A percentile compares a stretch with the other conserved stretches of the same genome.
Conservation (phyloP, 768 basidiomycete species). For the Daedaleopsis nitida region DNA sequence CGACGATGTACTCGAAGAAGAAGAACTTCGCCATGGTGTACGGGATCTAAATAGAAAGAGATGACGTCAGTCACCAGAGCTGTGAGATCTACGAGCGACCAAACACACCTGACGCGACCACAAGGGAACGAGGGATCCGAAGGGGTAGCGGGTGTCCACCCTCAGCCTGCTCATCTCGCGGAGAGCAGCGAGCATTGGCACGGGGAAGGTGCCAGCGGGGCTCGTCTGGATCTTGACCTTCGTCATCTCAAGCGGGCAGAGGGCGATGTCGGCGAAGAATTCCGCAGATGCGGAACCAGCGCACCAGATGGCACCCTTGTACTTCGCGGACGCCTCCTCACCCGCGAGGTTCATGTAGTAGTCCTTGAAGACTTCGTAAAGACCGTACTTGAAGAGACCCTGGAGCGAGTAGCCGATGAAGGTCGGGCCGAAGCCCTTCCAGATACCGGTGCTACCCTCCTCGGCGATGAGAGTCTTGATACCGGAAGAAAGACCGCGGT, state of each 20-base stretch:
- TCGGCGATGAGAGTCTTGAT: constrained; percentile 71
- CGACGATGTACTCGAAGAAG: constrained; percentile 90
- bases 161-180: constrained; percentile 67
- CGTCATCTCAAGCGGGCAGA: constrained; percentile 94
- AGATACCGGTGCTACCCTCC: constrained; percentile 83
- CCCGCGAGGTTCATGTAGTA: constrained; percentile 87
- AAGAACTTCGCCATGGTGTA: constrained; percentile 99
- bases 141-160: constrained; percentile 78
- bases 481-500: constrained; percentile 62
- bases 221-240: constrained; percentile 91
- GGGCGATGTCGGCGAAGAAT: constrained; percentile 93
- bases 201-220: constrained; percentile 74
- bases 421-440: constrained; percentile 95
- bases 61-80: neutral
- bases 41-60: constrained; percentile 66
- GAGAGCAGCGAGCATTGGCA: constrained; percentile 69
- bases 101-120: constrained; percentile 80
- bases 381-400: constrained; percentile 98
- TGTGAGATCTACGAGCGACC: no score
- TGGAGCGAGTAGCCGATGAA: constrained; percentile 92
- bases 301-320: constrained; percentile 92
- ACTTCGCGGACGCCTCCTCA: constrained; percentile 74
- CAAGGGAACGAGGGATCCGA: constrained; percentile 81
- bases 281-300: constrained; percentile 93
- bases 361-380: constrained; percentile 98